Evolutionary conservation across 2,329 filamentous ascomycete species (phyloP), one percentile per base, ranked within the genome.

Genomic region (Juglanconis oblonga): DNA sequence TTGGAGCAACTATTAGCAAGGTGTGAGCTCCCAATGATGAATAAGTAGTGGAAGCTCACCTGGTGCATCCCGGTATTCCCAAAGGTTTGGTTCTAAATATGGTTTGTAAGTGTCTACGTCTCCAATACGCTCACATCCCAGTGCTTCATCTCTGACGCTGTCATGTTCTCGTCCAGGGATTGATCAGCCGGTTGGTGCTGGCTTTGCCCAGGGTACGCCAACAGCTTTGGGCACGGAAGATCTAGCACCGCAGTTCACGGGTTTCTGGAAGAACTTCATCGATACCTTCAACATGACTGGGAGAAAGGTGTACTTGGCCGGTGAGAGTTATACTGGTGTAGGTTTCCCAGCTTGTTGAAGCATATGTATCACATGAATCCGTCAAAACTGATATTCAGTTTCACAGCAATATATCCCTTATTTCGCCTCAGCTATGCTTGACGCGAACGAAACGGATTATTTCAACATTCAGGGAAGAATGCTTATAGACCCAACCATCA

Each of bases 181-280:
- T 9, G 88, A 90, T 65, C 86, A 89, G 68, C 85, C 84, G 8
- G 73, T 83, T 5, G 78, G 79, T 10, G 87, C 87, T 1, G 89
- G 89, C 4, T 92, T 88, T 70, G 82, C 84, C 1, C 81, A 85
- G 50, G 88, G 88, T 8, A 81, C 75, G 0, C 78, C 85, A 5
- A 87, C 81, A 0, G 87, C 87, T 5, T 83, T 76, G 5, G 82
- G 82, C 64, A 84, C 90, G 64, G 80, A 83, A 32, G 87, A 91
- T 64, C 78, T 87, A 5, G 87, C 88, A 0, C 72, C 76, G 24
- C 82, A 92, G 62, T 90, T 92, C 70, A 76, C 89, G 10, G 87
- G 88, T 42, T 93, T 91, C 74, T 91, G 86, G 80, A 84, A 87
- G 73, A 90, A 90, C 72, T 91, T 91, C 64, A 74, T 90, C 58